Conservation (phyloP, 192 early-diverging fungal genomes). For the Coemansia sp. region DNA sequence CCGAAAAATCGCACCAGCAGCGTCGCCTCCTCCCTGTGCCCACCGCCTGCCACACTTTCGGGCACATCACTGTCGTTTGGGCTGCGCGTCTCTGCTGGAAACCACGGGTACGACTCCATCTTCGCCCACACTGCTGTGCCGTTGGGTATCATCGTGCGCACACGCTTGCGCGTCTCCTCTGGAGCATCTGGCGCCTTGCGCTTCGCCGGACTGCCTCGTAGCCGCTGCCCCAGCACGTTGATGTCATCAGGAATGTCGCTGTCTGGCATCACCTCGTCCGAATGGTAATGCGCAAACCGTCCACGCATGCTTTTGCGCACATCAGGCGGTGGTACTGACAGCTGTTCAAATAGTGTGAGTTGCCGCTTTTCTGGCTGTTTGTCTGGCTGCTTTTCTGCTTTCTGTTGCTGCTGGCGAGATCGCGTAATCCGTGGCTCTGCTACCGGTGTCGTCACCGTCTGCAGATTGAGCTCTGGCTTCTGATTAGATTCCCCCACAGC, state of each 20-base stretch:
- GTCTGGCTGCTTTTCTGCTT: not conserved
- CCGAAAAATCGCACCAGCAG: conserved; percentile 42
- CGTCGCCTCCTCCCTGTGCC: not conserved
- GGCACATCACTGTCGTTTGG: conserved; percentile 21
- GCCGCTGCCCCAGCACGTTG: conserved; percentile 23
- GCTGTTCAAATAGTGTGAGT: conserved; percentile 42
- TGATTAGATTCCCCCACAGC: not conserved
- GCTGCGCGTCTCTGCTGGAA: conserved; percentile 40
- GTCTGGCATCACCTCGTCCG: conserved; percentile 1
- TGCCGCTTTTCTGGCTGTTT: conserved; percentile 10
- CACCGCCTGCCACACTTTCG: conserved; percentile 4
- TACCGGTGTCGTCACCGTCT: not conserved
- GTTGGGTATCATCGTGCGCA: not conserved
- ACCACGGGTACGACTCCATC: conserved; percentile 46
- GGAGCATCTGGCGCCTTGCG: not conserved
- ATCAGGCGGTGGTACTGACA: conserved; percentile 47
- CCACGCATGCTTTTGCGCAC: conserved; percentile 14
- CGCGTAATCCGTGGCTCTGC: not conserved
- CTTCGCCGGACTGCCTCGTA: conserved; percentile 10
- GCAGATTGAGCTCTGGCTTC: not conserved
- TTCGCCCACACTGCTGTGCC: conserved; percentile 54
- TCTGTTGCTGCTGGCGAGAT: not conserved
- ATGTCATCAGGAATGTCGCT: conserved; percentile 29
- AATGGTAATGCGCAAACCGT: conserved; percentile 1
- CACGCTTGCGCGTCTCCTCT: conserved; percentile 24